Conservation (phyloP, 2,329 filamentous ascomycete species). For the Chrysoporthe cubensis region DNA sequence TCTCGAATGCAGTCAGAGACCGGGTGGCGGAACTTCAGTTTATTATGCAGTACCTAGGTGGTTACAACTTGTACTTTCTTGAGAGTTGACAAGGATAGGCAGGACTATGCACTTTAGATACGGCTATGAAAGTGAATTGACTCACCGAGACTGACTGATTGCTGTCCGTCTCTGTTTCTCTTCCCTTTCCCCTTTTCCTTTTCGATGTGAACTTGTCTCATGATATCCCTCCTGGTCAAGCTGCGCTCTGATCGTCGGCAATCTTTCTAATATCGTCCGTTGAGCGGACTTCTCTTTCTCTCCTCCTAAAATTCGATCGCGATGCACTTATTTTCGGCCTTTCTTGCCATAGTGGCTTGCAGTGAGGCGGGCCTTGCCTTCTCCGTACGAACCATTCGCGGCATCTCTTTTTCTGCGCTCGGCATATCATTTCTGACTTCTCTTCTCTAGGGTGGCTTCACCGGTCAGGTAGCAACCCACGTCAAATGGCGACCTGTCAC, state of each 20-base stretch:
- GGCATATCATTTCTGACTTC: slow-evolving; percentile 1
- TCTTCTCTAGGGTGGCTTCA: slow-evolving; percentile 21
- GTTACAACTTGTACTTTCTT: too few species aligned
- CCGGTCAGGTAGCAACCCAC: slow-evolving; percentile 16
- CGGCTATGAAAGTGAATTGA: not conserved
- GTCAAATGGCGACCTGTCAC: slow-evolving; percentile 4
- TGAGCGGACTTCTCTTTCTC: slow-evolving; percentile 4
- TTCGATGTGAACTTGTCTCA: not conserved
- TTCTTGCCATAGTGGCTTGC: slow-evolving; percentile 21
- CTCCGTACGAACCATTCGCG: slow-evolving; percentile 17
- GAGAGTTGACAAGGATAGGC: not conserved
- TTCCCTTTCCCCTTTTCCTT: not conserved
- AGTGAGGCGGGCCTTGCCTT: slow-evolving; percentile 25
- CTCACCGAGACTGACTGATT: too few species aligned
- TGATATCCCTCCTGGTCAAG: not conserved
- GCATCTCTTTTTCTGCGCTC: too few species aligned
- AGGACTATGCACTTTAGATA: not conserved
- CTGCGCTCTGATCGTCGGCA: not conserved
- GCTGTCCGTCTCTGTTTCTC: not conserved
- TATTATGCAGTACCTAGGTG: slow-evolving; percentile 5
- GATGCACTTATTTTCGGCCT: slow-evolving; percentile 17
- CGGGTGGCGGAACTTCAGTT: slow-evolving; percentile 17
- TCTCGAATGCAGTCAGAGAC: slow-evolving; percentile 19
- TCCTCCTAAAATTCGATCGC: not conserved
- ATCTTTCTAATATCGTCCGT: slow-evolving; percentile 15